Conservation (phyloP, 495 filamentous ascomycete species). For the Penicillium paradoxum region DNA sequence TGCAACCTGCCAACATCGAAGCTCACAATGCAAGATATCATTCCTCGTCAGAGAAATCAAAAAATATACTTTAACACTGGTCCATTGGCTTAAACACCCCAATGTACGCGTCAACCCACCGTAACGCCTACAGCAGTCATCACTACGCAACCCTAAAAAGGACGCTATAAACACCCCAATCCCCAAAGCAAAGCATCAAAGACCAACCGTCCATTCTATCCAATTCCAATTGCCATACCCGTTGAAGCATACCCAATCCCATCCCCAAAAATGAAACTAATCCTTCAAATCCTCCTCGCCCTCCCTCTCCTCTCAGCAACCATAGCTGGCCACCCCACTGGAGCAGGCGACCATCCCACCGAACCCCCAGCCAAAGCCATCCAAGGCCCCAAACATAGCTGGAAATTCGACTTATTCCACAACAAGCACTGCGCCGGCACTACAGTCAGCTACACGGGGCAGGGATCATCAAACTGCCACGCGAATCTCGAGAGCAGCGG, state of each 20-base stretch:
- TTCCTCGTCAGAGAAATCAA: neutral
- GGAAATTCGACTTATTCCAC: conserved; percentile 12
- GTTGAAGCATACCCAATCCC: neutral
- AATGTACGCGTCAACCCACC: neutral
- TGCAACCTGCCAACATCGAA: neutral
- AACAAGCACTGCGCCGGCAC: conserved; percentile 4
- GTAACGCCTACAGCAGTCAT: conserved; percentile 1
- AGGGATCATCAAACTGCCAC: conserved; percentile 8
- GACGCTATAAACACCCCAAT: neutral
- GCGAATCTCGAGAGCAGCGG: conserved; percentile 2
- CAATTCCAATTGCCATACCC: neutral
- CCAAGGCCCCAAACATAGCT: neutral
- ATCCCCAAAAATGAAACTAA: neutral
- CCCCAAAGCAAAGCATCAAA: neutral
- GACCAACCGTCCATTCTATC: neutral
- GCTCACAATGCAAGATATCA: neutral
- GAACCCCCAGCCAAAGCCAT: neutral
- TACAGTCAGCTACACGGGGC: neutral
- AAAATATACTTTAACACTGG: neutral
- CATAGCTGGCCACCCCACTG: neutral
- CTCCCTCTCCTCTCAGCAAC: neutral
- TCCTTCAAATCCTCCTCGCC: neutral
- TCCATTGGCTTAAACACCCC: neutral
- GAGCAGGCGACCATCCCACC: neutral
- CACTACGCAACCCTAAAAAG: neutral